Evolutionary conservation across 2,329 filamentous ascomycete genomes (phyloP).

Genomic region (Teratosphaeria zuluensis): DNA sequence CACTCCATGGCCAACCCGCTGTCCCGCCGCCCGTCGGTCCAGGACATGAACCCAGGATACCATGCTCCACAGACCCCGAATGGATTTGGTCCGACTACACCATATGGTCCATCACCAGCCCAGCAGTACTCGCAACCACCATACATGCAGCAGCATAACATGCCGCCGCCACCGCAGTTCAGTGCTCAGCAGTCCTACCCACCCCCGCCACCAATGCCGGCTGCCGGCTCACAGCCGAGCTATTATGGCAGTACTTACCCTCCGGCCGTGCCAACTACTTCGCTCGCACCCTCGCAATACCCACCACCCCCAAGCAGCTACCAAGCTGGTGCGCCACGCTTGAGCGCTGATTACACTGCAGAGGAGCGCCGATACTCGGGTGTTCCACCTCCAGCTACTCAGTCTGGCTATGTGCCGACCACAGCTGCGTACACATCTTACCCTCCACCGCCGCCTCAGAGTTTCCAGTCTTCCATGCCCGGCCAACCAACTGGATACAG

Average conservation of each 20-base stretch:
- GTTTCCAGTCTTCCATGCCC: slow-evolving; percentile 12
- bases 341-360: slow-evolving; percentile 17
- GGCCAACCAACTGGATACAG: slow-evolving; percentile 8
- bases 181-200: slow-evolving; percentile 14
- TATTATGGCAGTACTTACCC: slow-evolving; percentile 29
- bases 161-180: slow-evolving; percentile 15
- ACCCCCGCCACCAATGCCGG: slow-evolving; percentile 13
- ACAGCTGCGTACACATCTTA: slow-evolving; percentile 15
- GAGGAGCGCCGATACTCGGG: slow-evolving; percentile 30
- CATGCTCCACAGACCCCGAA: slow-evolving; percentile 32
- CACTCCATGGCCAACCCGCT: slow-evolving; percentile 18
- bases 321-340: slow-evolving; percentile 17
- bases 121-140: slow-evolving; percentile 19
- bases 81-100: slow-evolving; percentile 28
- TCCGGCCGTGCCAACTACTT: slow-evolving; percentile 25
- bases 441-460: slow-evolving; percentile 20
- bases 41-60: slow-evolving; percentile 35
- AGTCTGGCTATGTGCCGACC: not conserved
- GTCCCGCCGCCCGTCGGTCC: slow-evolving; percentile 34
- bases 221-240: slow-evolving; percentile 23
- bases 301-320: slow-evolving; percentile 15
- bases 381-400: slow-evolving; percentile 4
- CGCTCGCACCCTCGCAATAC: slow-evolving; percentile 29
- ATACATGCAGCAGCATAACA: slow-evolving; percentile 16
- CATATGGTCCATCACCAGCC: slow-evolving; percentile 22